Percentiles rank a stretch among this genome's conserved stretches.
Conservation (phyloP, 2,329 filamentous ascomycete species). For the Colletotrichum lindemuthianum region DNA sequence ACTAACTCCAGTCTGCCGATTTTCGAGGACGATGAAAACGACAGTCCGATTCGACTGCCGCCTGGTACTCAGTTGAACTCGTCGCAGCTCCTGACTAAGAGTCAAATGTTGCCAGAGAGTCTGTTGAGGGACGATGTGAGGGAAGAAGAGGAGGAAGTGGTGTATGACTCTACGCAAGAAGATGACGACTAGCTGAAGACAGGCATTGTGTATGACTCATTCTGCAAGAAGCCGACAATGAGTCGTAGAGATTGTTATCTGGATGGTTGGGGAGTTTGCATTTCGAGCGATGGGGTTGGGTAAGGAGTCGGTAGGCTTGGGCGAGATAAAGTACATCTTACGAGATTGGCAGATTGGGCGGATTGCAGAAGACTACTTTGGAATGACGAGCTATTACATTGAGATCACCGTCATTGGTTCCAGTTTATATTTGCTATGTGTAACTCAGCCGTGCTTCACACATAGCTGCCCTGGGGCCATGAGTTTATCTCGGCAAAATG, state of each 20-base stretch:
- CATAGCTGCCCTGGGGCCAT: too few relatives aligned
- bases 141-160: constrained; percentile 30
- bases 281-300: constrained; percentile 23
- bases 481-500: too few relatives aligned
- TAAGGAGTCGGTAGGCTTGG: neutral
- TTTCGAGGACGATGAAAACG: constrained; percentile 37
- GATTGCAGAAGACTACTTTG: too few relatives aligned
- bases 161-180: constrained; percentile 34
- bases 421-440: too few relatives aligned
- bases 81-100: constrained; percentile 61
- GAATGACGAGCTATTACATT: too few relatives aligned
- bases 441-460: too few relatives aligned
- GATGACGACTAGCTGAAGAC: constrained; percentile 20
- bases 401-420: too few relatives aligned
- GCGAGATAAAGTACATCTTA: too few relatives aligned
- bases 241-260: neutral
- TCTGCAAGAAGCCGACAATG: too few relatives aligned
- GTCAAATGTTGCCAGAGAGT: constrained; percentile 63
- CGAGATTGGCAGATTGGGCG: too few relatives aligned
- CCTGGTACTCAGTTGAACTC: constrained; percentile 43
- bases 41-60: constrained; percentile 37
- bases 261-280: neutral
- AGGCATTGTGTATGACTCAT: neutral
- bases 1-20: constrained; percentile 37
- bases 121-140: constrained; percentile 49